Conservation (phyloP, 2,329 filamentous ascomycete genomes). For the Neonectria ditissima region DNA sequence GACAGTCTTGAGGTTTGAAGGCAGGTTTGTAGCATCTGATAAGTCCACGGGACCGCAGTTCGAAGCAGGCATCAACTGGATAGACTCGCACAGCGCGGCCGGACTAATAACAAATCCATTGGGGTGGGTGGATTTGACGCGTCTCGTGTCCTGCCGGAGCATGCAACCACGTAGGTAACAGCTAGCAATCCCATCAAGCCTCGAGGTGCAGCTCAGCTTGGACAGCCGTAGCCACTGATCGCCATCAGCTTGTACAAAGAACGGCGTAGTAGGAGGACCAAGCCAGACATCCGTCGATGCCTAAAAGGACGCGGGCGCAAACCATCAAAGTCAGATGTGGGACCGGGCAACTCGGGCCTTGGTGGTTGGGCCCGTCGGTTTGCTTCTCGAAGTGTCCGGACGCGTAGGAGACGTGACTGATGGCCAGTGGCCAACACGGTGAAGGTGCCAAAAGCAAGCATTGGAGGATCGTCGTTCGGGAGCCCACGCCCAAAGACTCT, state of each 20-base stretch:
- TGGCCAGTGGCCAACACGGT: constrained; percentile 15
- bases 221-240: constrained; percentile 29
- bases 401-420: constrained; percentile 8
- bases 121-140: constrained; percentile 1
- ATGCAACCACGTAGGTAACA: constrained; percentile 9
- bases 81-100: constrained; percentile 2
- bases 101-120: not conserved
- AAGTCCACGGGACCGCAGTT: not conserved
- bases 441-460: constrained; percentile 34
- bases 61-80: not conserved
- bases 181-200: not conserved
- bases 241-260: constrained; percentile 22
- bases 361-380: constrained; percentile 28
- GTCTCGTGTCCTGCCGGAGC: not conserved
- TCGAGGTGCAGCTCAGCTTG: constrained; percentile 10
- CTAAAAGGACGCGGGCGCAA: constrained; percentile 30
- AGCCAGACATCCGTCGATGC: constrained; percentile 26
- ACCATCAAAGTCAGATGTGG: constrained; percentile 26
- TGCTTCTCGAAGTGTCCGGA: constrained; percentile 27
- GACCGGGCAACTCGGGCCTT: constrained; percentile 27
- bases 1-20: constrained; percentile 7
- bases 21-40: constrained; percentile 1
- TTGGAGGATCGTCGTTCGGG: constrained; percentile 23
- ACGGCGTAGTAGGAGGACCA: constrained; percentile 10
- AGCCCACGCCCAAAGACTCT: constrained; percentile 22